A percentile compares a stretch with the other conserved stretches of the same genome.
phyloP scores from a whole-genome alignment of 768 basidiomycete species.

The Coprinellus micaceus region DNA sequence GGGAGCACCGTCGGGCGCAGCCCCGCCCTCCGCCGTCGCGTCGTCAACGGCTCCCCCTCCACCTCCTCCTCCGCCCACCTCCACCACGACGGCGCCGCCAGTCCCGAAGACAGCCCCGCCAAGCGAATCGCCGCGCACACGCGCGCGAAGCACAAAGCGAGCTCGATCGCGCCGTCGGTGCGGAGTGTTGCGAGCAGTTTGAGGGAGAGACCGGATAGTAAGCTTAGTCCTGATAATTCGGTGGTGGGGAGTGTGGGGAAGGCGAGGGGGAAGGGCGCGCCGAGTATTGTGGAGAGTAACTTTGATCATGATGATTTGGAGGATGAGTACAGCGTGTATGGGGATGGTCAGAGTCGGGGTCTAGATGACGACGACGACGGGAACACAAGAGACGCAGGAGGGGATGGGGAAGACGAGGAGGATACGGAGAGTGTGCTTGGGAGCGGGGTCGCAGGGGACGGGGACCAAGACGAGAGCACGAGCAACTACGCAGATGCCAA shows the following conservation, averaged over 20 bases:
- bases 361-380: too few species aligned
- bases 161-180: constrained; percentile 1
- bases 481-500: constrained; percentile 2
- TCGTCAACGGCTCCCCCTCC: background rate
- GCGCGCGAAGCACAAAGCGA: constrained; percentile 19
- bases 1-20: constrained; percentile 18
- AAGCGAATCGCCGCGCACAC: constrained; percentile 20
- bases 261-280: constrained; percentile 10
- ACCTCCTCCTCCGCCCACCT: background rate
- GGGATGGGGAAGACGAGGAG: constrained; percentile 9
- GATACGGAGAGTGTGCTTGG: constrained; percentile 13
- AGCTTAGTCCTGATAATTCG: constrained; percentile 50
- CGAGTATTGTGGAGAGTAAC: constrained; percentile 24
- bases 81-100: background rate
- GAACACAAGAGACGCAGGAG: too few species aligned
- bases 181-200: constrained; percentile 9
- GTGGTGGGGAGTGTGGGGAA: background rate
- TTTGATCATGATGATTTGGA: constrained; percentile 5
- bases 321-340: constrained; percentile 16
- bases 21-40: background rate
- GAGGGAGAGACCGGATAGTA: constrained; percentile 63
- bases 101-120: constrained; percentile 24
- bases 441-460: constrained; percentile 10
- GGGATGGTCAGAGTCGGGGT: too few species aligned
- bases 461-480: constrained; percentile 12